A percentile compares a stretch with the other conserved stretches of the same genome.
phyloP scores from a whole-genome alignment of 805 yeast genomes.

The Teunomyces barrocoloradensis region DNA sequence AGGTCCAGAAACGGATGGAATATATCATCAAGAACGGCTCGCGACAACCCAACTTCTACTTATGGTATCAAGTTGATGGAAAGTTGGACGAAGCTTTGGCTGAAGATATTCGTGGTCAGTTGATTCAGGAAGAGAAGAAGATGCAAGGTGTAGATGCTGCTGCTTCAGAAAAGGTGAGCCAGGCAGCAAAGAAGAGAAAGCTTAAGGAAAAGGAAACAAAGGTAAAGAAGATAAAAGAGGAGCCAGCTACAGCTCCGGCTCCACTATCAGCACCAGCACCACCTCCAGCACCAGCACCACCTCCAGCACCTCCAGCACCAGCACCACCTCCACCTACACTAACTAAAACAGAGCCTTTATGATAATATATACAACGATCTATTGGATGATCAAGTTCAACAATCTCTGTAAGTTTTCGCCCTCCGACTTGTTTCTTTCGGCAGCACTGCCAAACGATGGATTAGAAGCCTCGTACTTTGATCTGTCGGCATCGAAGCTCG shows the following conservation, averaged over 20 bases:
- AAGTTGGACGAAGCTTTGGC: slow-evolving; percentile 64
- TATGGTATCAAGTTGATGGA: slow-evolving; percentile 86
- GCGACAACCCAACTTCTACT: slow-evolving; percentile 56
- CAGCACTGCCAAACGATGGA: slow-evolving; percentile 30
- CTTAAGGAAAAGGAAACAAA: slow-evolving; percentile 24
- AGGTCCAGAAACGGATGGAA: slow-evolving; percentile 62
- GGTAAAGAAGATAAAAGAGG: slow-evolving; percentile 13
- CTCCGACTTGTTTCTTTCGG: slow-evolving; percentile 34
- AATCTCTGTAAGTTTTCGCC: slow-evolving; percentile 23
- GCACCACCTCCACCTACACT: background rate
- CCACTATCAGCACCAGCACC: background rate
- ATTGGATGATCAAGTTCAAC: slow-evolving; percentile 22
- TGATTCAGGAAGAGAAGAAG: slow-evolving; percentile 53
- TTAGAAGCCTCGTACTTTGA: slow-evolving; percentile 29
- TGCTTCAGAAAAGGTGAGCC: slow-evolving; percentile 10
- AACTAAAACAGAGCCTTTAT: background rate
- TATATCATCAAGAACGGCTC: slow-evolving; percentile 57
- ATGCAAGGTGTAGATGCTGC: slow-evolving; percentile 33
- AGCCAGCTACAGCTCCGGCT: background rate
- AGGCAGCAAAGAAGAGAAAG: slow-evolving; percentile 31
- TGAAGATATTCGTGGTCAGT: slow-evolving; percentile 57
- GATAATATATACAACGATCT: slow-evolving; percentile 2
- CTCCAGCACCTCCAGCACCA: background rate
- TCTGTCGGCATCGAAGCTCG: slow-evolving; percentile 17
- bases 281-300: background rate